These are phyloP conservation scores for Maudiozyma humilis DNA, from an alignment of 1,139 yeast species.

Conservation along the genomic window DNA sequence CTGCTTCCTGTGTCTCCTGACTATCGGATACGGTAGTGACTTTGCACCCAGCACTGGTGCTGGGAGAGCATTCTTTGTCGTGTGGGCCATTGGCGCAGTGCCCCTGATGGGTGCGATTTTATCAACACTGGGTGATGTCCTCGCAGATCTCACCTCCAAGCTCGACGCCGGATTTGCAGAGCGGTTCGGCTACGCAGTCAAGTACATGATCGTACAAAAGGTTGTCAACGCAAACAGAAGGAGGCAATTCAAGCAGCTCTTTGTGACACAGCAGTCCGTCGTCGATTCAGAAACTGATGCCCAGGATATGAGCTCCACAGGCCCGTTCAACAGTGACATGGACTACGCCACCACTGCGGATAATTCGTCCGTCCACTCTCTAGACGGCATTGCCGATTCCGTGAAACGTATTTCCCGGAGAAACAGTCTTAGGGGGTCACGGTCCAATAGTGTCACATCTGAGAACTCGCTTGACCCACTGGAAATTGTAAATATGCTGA, in stretches of 20 bases:
- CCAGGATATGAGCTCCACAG: not conserved
- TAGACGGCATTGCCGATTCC: not conserved
- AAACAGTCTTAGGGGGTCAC: not conserved
- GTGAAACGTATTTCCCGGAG: not conserved
- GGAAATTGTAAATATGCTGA: not conserved
- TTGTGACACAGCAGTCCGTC: not conserved
- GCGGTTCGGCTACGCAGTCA: conserved; percentile 12
- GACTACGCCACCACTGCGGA: not conserved
- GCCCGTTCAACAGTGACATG: not conserved
- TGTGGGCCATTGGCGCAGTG: conserved; percentile 75
- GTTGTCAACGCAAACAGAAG: not conserved
- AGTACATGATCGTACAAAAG: conserved; percentile 8
- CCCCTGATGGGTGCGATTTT: conserved; percentile 81
- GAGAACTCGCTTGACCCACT: conserved; percentile 1
- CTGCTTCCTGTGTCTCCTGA: conserved; percentile 62
- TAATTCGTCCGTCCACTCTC: not conserved
- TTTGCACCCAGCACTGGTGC: conserved; percentile 52
- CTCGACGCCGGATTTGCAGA: conserved; percentile 18
- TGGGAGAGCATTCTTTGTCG: conserved; percentile 64
- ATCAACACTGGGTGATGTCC: conserved; percentile 59
- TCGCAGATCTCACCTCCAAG: conserved; percentile 33
- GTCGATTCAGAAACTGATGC: conserved; percentile 2
- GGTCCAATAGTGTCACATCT: not conserved
- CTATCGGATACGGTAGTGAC: conserved; percentile 76
- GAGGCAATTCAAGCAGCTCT: conserved; percentile 4